These are phyloP conservation scores for Eimeria falciformis DNA, from an alignment of 169 alveolate genomes.

Conservation along the genomic window DNA sequence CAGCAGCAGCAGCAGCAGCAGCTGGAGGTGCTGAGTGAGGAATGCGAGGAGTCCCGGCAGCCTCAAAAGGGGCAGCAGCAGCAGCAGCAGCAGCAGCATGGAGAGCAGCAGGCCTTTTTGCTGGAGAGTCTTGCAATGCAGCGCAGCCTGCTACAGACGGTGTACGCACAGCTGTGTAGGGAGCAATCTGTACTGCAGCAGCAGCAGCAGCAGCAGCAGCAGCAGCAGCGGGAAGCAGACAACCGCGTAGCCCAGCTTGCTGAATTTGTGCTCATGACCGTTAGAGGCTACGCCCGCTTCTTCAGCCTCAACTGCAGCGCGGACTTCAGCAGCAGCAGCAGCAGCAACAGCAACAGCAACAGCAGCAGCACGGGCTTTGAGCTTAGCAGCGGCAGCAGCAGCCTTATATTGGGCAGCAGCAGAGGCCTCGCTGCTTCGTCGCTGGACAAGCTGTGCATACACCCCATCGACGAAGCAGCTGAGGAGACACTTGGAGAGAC, in stretches of 20 bases:
- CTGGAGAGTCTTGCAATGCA: constrained; percentile 53
- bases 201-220: constrained; percentile 54
- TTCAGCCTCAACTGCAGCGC: constrained; percentile 46
- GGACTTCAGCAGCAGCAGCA: constrained; percentile 45
- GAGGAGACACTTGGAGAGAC: background rate
- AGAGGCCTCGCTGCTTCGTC: constrained; percentile 2
- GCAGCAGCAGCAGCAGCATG: constrained; percentile 39
- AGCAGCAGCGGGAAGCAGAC: constrained; percentile 60
- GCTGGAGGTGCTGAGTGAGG: constrained; percentile 31
- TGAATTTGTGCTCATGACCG: constrained; percentile 54
- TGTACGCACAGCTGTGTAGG: constrained; percentile 34
- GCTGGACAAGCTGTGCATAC: background rate
- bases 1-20: constrained; percentile 52
- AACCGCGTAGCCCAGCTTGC: constrained; percentile 62
- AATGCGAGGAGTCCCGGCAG: constrained; percentile 5
- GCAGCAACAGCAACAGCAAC: constrained; percentile 18
- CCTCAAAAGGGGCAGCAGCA: background rate
- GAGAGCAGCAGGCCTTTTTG: constrained; percentile 23
- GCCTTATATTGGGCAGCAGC: background rate
- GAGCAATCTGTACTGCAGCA: constrained; percentile 66
- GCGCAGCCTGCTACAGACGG: constrained; percentile 11
- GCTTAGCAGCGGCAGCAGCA: constrained; percentile 16
- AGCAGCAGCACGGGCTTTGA: constrained; percentile 17
- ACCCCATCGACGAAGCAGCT: background rate
- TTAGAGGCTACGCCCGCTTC: constrained; percentile 57